A percentile compares a stretch with the other conserved stretches of the same genome.
These are phyloP conservation scores for Chlamydomonas sp. DNA, from an alignment of 139 green algal genomes.

Conservation along the genomic window DNA sequence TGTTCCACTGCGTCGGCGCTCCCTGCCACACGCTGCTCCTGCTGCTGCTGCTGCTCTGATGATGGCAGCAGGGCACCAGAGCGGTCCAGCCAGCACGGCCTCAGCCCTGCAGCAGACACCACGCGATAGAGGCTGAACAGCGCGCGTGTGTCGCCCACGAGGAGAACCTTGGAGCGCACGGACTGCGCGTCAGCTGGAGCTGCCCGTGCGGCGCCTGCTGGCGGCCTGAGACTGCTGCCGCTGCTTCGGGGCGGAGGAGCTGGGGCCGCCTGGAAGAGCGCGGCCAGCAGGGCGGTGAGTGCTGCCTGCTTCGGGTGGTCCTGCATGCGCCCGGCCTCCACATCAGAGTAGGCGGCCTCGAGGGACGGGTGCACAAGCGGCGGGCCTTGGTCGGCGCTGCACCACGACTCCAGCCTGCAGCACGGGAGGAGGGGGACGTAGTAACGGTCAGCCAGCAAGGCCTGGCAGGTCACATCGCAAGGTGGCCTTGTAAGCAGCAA, in stretches of 20 bases:
- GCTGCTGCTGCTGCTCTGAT: background rate
- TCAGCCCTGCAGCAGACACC: slow-evolving; percentile 28
- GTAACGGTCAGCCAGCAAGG: no score
- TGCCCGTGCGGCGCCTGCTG: no score
- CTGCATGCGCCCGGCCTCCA: slow-evolving; percentile 24
- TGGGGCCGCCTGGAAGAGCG: slow-evolving; percentile 9
- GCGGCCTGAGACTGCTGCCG: background rate
- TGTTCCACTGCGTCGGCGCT: background rate
- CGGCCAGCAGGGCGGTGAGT: slow-evolving; percentile 17
- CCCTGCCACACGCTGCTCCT: background rate
- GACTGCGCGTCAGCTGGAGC: no score
- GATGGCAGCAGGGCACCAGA: slow-evolving; percentile 6
- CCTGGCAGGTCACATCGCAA: no score
- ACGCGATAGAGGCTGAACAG: slow-evolving; percentile 43
- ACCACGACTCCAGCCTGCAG: no score
- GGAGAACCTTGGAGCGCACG: slow-evolving; percentile 21
- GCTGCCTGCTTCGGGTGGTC: slow-evolving; percentile 42
- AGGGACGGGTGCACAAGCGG: slow-evolving; percentile 1
- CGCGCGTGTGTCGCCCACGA: slow-evolving; percentile 30
- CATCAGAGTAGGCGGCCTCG: slow-evolving; percentile 15
- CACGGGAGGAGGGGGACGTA: no score
- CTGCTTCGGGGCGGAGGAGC: background rate
- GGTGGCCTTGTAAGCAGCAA: no score
- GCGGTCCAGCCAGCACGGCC: slow-evolving; percentile 34
- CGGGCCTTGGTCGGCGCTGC: no score